Evolutionary conservation across 352 stramenopile species (phyloP).

Genomic region (Pythium graminicola): DNA sequence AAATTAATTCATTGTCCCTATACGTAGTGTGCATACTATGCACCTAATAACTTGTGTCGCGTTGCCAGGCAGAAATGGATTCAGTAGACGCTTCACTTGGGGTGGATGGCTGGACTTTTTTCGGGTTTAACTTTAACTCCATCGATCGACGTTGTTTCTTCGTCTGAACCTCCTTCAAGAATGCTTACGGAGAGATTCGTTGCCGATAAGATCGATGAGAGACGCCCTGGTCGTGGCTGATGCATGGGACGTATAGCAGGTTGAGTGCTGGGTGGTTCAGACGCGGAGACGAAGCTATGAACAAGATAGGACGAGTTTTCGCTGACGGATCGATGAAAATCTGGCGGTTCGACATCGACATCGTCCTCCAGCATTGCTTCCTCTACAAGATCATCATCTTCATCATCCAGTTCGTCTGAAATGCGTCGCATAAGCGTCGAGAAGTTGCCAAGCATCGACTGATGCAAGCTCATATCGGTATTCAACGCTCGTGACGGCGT

Average conservation of each 20-base stretch:
- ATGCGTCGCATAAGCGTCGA: constrained; percentile 52
- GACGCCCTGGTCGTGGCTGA: constrained; percentile 8
- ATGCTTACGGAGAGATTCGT: constrained; percentile 25
- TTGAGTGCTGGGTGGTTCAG: too few relatives aligned
- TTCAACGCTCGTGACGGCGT: constrained; percentile 33
- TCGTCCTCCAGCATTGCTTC: constrained; percentile 24
- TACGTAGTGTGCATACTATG: too few relatives aligned
- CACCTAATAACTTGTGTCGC: too few relatives aligned
- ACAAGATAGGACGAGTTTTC: constrained; percentile 1
- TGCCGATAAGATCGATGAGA: constrained; percentile 22
- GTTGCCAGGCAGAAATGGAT: too few relatives aligned
- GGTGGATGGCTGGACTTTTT: constrained; percentile 5
- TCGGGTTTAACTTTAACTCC: constrained; percentile 3
- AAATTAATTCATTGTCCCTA: neutral
- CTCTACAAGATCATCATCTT: constrained; percentile 19
- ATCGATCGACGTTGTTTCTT: constrained; percentile 19
- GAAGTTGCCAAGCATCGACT: constrained; percentile 73
- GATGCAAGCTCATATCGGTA: constrained; percentile 61
- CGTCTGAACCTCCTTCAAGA: constrained; percentile 16
- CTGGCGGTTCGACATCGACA: constrained; percentile 1
- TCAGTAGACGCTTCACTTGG: too few relatives aligned
- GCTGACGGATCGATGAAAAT: constrained; percentile 13
- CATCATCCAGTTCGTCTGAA: constrained; percentile 40
- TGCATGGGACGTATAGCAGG: constrained; percentile 7
- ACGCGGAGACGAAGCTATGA: neutral